Base-by-base conservation (phyloP, 805 yeast species). In the Saccharomyces paradoxus region DNA sequence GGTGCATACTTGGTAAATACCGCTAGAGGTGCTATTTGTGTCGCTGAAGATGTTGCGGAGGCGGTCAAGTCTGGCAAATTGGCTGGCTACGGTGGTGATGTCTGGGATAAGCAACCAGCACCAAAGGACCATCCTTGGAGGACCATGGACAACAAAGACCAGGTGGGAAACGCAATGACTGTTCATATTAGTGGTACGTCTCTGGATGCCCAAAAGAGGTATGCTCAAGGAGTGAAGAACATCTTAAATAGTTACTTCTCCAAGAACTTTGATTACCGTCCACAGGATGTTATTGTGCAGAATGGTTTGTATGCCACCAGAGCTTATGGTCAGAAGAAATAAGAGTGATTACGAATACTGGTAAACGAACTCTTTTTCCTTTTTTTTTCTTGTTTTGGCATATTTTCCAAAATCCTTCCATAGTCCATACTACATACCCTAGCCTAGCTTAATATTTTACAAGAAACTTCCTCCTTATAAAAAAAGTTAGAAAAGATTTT, bases 71-170 rank as follows among this genome's bases (percentile, higher is more conserved):
- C 81, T 41, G 94, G 94, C 50, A 84, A 83, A 62, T 68, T 87
- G 50, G 76, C 84, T 63, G 92, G 91, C 52, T 87, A 86, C 67
- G 94, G 91, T 63, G 94, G 92, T 62, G 94, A 87, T 70, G 94
- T 87, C 52, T 86, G 92, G 89, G 79, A 65, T 74, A 85, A 84
- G n/a, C 95, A 87, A 71, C 95, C 95, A 47, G 87, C 92, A 28
- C 89, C 90, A 59, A 73, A 74, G 53, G 78, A 77, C 68, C 90
- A 86, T 66, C 90, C 90, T 60, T 87, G 94, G 94, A 78, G 89
- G 76, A 53, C 75, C 10, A 79, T 86, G 82, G 66, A 73, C 50
- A 84, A 85, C 79, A 74, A 79, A 64, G 79, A 76, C 60, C 86
- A 85, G 56, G 87, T 81, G 41, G 92, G 92, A 60, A 87, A 87